phyloP scores from a whole-genome alignment of 2,329 filamentous ascomycete genomes.

The Scopulariopsis brevicaulis region DNA sequence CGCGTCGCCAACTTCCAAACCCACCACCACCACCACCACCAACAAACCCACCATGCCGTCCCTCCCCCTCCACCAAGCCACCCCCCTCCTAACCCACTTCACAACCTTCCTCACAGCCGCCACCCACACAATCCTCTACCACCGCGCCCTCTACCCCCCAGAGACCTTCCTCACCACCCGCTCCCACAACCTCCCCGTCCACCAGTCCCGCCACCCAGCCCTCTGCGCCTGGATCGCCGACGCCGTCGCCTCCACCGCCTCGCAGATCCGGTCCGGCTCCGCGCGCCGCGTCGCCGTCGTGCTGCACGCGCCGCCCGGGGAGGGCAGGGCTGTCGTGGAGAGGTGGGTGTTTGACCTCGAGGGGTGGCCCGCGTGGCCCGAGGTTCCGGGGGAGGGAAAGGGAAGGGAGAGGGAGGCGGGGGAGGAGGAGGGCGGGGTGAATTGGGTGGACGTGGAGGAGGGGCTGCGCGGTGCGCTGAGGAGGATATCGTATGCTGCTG shows the following conservation, averaged over 20 bases:
- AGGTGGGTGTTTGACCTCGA: conserved; percentile 50
- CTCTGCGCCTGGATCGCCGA: conserved; percentile 81
- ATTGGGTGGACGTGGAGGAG: conserved; percentile 55
- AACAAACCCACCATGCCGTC: not conserved
- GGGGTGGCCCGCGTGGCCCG: conserved; percentile 34
- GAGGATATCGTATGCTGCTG: conserved; percentile 47
- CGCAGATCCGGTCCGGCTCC: conserved; percentile 51
- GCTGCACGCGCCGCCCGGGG: conserved; percentile 25
- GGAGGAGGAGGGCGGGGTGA: conserved; percentile 20
- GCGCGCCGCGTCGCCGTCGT: conserved; percentile 36
- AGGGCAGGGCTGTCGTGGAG: conserved; percentile 23
- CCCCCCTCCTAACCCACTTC: conserved; percentile 56
- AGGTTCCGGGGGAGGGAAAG: conserved; percentile 7
- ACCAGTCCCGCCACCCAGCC: conserved; percentile 75
- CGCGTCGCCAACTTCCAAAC: not conserved
- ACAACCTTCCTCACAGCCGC: conserved; percentile 70
- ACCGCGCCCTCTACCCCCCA: conserved; percentile 67
- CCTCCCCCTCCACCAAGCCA: conserved; percentile 30
- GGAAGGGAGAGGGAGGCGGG: conserved; percentile 12
- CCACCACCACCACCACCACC: not conserved
- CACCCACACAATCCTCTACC: conserved; percentile 77
- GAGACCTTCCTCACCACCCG: conserved; percentile 67
- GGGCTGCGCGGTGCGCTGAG: conserved; percentile 58
- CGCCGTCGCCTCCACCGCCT: conserved; percentile 60
- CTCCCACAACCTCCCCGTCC: conserved; percentile 75